A percentile compares a stretch with the other conserved stretches of the same genome.
Conservation (phyloP, 2,329 filamentous ascomycete species). For the Hypomyces perniciosus region DNA sequence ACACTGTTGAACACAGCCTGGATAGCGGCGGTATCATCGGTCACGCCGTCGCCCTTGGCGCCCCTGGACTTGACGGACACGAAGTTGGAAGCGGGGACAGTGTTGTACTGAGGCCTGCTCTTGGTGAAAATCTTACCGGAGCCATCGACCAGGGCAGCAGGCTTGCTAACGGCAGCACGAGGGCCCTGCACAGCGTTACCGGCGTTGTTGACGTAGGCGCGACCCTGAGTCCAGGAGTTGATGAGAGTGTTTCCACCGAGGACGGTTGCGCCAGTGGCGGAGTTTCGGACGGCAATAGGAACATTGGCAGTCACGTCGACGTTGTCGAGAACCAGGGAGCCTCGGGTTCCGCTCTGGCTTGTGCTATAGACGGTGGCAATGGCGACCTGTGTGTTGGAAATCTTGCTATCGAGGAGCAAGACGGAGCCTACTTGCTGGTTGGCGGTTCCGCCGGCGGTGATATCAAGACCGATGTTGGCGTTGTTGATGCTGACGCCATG, state of each 20-base stretch:
- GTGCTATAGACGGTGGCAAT: constrained; percentile 63
- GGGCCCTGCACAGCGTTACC: constrained; percentile 54
- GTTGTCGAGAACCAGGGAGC: constrained; percentile 81
- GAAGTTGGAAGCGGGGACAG: constrained; percentile 61
- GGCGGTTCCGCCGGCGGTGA: constrained; percentile 55
- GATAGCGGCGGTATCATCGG: constrained; percentile 82
- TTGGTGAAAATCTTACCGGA: constrained; percentile 71
- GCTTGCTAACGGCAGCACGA: constrained; percentile 53
- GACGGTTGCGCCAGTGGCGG: constrained; percentile 51
- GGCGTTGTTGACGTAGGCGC: constrained; percentile 53
- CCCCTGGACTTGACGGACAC: constrained; percentile 77
- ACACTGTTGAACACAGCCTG: constrained; percentile 69
- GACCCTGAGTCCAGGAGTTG: constrained; percentile 72
- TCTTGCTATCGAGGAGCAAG: constrained; percentile 71
- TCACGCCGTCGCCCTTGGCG: constrained; percentile 78
- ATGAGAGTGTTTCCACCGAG: constrained; percentile 66
- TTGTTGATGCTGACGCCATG: constrained; percentile 70
- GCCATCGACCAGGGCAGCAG: constrained; percentile 56
- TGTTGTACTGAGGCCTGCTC: constrained; percentile 83
- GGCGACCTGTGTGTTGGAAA: constrained; percentile 70
- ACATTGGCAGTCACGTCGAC: constrained; percentile 71
- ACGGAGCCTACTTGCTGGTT: constrained; percentile 78
- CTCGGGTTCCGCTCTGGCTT: constrained; percentile 61
- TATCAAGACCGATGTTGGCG: constrained; percentile 70
- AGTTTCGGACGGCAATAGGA: constrained; percentile 57